A percentile compares a stretch with the other conserved stretches of the same genome.
phyloP scores from a whole-genome alignment of 768 basidiomycete species.

The Leccinum arenicola region DNA sequence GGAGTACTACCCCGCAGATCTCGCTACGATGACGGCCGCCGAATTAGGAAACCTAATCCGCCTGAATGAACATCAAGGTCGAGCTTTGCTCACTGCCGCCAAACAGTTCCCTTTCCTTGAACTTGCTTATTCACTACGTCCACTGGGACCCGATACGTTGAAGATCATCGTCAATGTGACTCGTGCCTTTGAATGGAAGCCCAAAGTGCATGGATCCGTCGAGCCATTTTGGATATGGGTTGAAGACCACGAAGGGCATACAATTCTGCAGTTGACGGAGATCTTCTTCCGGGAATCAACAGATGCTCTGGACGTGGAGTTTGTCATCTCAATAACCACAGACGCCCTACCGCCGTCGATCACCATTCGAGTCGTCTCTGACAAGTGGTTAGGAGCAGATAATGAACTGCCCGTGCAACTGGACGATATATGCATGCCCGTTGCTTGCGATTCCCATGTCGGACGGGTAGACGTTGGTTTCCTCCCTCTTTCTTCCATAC shows the following conservation, averaged over 20 bases:
- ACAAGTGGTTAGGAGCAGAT: conserved; percentile 92
- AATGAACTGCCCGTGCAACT: conserved; percentile 64
- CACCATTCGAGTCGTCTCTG: conserved; percentile 78
- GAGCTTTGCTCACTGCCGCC: conserved; percentile 73
- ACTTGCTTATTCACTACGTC: conserved; percentile 69
- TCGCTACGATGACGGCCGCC: conserved; percentile 62
- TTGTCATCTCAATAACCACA: conserved; percentile 72
- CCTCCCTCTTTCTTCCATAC: conserved; percentile 55
- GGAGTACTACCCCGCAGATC: conserved; percentile 71
- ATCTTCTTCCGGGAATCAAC: conserved; percentile 70
- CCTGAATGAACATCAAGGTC: conserved; percentile 82
- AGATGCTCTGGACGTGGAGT: conserved; percentile 59
- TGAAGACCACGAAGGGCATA: conserved; percentile 78
- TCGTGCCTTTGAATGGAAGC: conserved; percentile 77
- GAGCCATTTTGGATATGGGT: conserved; percentile 98
- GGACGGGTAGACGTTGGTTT: conserved; percentile 73
- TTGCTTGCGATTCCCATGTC: conserved; percentile 51
- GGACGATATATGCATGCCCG: conserved; percentile 75
- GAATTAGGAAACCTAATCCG: conserved; percentile 80
- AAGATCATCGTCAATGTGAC: conserved; percentile 64
- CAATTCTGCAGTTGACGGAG: conserved; percentile 78
- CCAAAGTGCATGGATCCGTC: conserved; percentile 64
- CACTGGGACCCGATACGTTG: conserved; percentile 81
- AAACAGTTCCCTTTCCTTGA: conserved; percentile 77
- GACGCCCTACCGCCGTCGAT: conserved; percentile 60